A percentile compares a stretch with the other conserved stretches of the same genome.
Evolutionary conservation across 331 rosid species (phyloP).

Genomic region (Rhamnella rubrinervis): DNA sequence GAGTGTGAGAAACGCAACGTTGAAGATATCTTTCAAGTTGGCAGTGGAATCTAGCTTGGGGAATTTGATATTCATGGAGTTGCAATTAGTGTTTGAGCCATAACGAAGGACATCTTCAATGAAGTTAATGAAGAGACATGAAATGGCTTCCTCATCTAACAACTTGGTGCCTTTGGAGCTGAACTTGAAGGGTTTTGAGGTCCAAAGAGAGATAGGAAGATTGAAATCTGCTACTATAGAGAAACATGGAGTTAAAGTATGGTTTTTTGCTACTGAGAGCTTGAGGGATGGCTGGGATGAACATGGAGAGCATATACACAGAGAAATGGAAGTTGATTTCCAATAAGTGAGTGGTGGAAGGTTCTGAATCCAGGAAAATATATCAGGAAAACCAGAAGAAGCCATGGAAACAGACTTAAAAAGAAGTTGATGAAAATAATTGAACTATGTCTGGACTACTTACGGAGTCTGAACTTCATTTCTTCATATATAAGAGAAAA

Average conservation of each 20-base stretch:
- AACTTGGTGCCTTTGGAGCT: slow-evolving; percentile 28
- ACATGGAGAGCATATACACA: slow-evolving; percentile 47
- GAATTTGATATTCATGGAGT: slow-evolving; percentile 36
- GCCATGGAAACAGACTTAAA: slow-evolving; percentile 40
- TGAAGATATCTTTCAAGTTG: slow-evolving; percentile 54
- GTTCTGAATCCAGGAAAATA: slow-evolving; percentile 69
- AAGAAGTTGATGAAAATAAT: too few species aligned
- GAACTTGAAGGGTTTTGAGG: slow-evolving; percentile 61
- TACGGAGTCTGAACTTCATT: too few species aligned
- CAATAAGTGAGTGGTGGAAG: slow-evolving; percentile 70
- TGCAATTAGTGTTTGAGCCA: slow-evolving; percentile 48
- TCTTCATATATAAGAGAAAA: too few species aligned
- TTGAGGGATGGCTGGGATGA: slow-evolving; percentile 59
- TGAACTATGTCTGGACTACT: too few species aligned
- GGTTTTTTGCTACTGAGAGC: slow-evolving; percentile 42
- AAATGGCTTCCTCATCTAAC: slow-evolving; percentile 43
- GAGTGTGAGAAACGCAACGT: slow-evolving; percentile 58
- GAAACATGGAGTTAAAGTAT: slow-evolving; percentile 34
- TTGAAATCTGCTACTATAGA: slow-evolving; percentile 48
- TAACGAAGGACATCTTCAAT: slow-evolving; percentile 60
- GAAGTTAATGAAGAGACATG: slow-evolving; percentile 50
- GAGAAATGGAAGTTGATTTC: slow-evolving; percentile 52
- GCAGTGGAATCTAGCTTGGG: slow-evolving; percentile 43
- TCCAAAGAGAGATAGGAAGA: slow-evolving; percentile 70
- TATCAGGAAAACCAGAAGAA: slow-evolving; percentile 52